These are phyloP conservation scores for Nannizzia gypsea DNA, from an alignment of 2,329 filamentous ascomycete genomes.

Conservation along the genomic window DNA sequence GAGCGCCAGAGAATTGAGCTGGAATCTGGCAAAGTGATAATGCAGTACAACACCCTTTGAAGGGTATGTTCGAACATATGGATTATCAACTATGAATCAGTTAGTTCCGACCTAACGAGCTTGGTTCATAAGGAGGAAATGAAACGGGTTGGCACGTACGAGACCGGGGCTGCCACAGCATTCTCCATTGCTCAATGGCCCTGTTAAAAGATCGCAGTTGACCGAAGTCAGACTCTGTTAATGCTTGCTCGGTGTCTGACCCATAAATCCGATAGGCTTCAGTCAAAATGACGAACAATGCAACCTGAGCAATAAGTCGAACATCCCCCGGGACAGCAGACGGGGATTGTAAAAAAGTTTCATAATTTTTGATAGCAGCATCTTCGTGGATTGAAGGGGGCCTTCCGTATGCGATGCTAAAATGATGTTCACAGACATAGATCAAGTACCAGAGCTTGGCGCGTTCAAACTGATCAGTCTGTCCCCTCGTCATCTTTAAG, in stretches of 20 bases:
- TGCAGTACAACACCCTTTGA: conserved; percentile 42
- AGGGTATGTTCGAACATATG: conserved; percentile 39
- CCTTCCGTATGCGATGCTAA: conserved; percentile 50
- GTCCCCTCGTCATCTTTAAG: conserved; percentile 38
- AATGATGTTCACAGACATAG: conserved; percentile 56
- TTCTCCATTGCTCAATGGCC: conserved; percentile 43
- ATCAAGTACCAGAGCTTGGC: conserved; percentile 51
- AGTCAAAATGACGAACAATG: conserved; percentile 47
- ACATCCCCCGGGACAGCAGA: conserved; percentile 45
- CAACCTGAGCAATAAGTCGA: conserved; percentile 47
- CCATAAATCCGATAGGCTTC: conserved; percentile 47
- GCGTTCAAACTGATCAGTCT: conserved; percentile 41
- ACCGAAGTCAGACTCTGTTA: conserved; percentile 41
- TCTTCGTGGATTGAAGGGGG: conserved; percentile 50
- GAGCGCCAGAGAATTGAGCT: conserved; percentile 37
- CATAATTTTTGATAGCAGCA: conserved; percentile 45
- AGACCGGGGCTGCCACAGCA: conserved; percentile 37
- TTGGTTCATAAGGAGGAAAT: not conserved
- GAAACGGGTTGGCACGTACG: conserved; percentile 21
- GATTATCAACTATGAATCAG: conserved; percentile 27
- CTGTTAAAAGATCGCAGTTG: conserved; percentile 39
- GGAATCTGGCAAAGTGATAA: conserved; percentile 43
- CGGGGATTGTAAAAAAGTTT: conserved; percentile 43
- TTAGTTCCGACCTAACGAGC: not conserved
- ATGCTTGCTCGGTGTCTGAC: conserved; percentile 41